Evolutionary conservation across 176 grass and related monocot genomes (phyloP), one percentile per base, ranked within the genome.

Genomic region (Triticum turgidum): DNA sequence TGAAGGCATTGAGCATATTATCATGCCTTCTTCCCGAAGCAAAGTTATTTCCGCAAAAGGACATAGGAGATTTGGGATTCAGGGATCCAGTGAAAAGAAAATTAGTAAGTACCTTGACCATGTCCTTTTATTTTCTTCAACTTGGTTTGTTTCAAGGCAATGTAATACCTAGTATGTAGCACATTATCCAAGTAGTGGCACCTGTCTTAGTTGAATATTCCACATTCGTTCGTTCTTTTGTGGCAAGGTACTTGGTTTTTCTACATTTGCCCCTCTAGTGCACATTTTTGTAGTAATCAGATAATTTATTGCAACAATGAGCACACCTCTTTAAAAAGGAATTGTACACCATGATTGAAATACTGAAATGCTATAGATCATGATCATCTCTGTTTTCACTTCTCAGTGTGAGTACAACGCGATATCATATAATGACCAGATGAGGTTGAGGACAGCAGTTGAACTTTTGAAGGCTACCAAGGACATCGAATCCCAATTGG

Each of bases 21-120:
- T 98, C 97, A 41, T 95, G 91, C 79, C 65, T 98, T 92, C 82
- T 98, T 89, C 97, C 97, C 69, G 92, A 98, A 89, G 94, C 94
- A 0, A 98, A 98, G 72, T 65, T 96, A 79, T 98, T 98, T 82
- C 97, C 97, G 3, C 92, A 91, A 77, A 94, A 98, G 72, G 94
- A 98, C 94, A 79, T 96, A 58, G 97, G 97, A 84, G 84, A 98
- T 94, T 87, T 98, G 89, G 86, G 90, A 83, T 98, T 94, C 74
- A 92, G 94, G 89, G 97, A 98, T 88, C 90, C 88, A 69, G 82
- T 34, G 47, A 98, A 98, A 92, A 89, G 94, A 92, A 89, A 92
- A 88, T 51, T 94, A 65, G 97, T 98, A 84, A 92, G 92, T 88
- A 64, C 15, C 79, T 76, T 88, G 32, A 56, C 39, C 18, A 62